Evolutionary conservation across 768 basidiomycete species (phyloP).

Genomic region (Leccinum ochraceum): DNA sequence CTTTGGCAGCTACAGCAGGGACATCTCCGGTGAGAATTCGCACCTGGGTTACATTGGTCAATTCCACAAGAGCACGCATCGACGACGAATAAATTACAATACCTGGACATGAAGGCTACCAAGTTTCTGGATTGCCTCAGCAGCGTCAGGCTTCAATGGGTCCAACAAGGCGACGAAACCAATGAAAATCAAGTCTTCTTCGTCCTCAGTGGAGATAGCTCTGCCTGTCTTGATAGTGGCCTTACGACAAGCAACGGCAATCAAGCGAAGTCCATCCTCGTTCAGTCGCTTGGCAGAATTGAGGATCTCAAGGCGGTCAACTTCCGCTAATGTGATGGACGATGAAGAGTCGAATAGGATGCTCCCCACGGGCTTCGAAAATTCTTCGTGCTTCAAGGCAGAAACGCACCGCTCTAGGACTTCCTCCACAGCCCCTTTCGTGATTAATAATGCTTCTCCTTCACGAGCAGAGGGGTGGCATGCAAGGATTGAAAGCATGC

Average conservation of each 20-base stretch:
- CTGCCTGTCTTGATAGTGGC: constrained; percentile 15
- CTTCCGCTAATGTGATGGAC: constrained; percentile 18
- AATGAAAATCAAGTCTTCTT: constrained; percentile 31
- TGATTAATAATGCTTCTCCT: constrained; percentile 28
- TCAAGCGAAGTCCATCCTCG: constrained; percentile 34
- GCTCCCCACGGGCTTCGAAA: constrained; percentile 10
- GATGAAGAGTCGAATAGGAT: constrained; percentile 23
- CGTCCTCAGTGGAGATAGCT: constrained; percentile 25
- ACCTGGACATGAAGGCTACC: constrained; percentile 33
- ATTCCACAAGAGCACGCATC: constrained; percentile 3
- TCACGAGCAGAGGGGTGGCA: constrained; percentile 20
- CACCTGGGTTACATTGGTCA: constrained; percentile 19
- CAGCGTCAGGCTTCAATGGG: constrained; percentile 34
- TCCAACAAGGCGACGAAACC: constrained; percentile 33
- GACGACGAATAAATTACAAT: not conserved
- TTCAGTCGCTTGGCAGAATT: constrained; percentile 29
- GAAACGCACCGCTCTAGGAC: constrained; percentile 33
- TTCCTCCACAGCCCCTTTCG: constrained; percentile 35
- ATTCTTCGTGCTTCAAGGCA: constrained; percentile 18
- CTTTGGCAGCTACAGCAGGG: constrained; percentile 38
- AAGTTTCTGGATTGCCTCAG: constrained; percentile 31
- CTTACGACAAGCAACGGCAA: constrained; percentile 31
- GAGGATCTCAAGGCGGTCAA: constrained; percentile 25
- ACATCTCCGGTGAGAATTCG: constrained; percentile 39
- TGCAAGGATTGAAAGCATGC: constrained; percentile 37